Evolutionary conservation across 257 asterid species (phyloP).

Genomic region (Salvia splendens): DNA sequence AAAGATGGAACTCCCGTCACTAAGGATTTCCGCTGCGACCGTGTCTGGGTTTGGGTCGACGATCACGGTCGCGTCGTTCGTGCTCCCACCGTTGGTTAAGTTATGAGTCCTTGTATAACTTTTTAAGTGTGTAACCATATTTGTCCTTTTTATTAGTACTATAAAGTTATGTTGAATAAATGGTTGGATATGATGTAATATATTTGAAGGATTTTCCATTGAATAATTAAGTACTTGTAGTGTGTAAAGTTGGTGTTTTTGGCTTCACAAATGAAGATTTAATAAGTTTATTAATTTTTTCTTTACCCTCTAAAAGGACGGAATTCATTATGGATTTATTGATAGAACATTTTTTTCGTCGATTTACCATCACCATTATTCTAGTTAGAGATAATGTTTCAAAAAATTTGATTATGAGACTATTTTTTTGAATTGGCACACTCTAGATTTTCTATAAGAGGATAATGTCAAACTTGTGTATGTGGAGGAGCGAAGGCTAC

Average conservation of each 20-base stretch:
- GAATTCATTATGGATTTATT: too few relatives aligned
- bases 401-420: too few relatives aligned
- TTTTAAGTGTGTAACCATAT: neutral
- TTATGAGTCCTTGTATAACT: neutral
- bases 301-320: too few relatives aligned
- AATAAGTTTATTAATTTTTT: too few relatives aligned
- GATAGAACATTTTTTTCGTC: too few relatives aligned
- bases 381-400: too few relatives aligned
- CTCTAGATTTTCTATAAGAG: too few relatives aligned
- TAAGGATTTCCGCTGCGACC: constrained; percentile 47
- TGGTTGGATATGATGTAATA: neutral
- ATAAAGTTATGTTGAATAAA: neutral
- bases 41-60: constrained; percentile 59
- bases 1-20: constrained; percentile 46
- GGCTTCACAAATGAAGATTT: too few relatives aligned
- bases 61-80: constrained; percentile 28
- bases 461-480: too few relatives aligned
- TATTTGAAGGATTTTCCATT: neutral
- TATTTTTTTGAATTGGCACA: too few relatives aligned
- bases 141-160: neutral
- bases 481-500: too few relatives aligned
- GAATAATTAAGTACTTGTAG: neutral
- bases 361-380: too few relatives aligned
- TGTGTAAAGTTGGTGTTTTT: neutral
- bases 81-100: constrained; percentile 34